These are phyloP conservation scores for Colletotrichum incanum DNA, from an alignment of 2,329 filamentous ascomycete genomes.

Conservation along the genomic window DNA sequence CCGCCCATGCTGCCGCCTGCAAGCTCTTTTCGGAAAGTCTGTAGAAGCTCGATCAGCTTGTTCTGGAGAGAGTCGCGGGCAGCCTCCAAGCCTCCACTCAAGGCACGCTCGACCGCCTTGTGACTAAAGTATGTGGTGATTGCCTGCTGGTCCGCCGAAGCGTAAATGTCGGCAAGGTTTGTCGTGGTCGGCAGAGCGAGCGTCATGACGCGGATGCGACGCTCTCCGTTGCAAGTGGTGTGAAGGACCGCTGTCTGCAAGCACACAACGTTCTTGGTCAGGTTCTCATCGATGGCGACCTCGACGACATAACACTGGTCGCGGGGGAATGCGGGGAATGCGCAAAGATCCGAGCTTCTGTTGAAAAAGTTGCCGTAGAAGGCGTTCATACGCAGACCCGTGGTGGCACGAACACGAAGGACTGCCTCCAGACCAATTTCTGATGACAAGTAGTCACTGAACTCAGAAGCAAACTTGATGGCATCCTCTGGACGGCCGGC, in stretches of 20 bases:
- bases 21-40: slow-evolving; percentile 97
- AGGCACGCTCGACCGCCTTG: slow-evolving; percentile 93
- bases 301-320: slow-evolving; percentile 99
- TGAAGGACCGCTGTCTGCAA: slow-evolving; percentile 96
- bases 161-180: slow-evolving; percentile 91
- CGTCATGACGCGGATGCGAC: slow-evolving; percentile 94
- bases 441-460: slow-evolving; percentile 95
- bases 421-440: slow-evolving; percentile 98
- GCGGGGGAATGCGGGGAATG: slow-evolving; percentile 96
- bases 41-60: slow-evolving; percentile 92
- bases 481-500: slow-evolving; percentile 94
- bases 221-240: slow-evolving; percentile 97
- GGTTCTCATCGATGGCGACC: slow-evolving; percentile 95
- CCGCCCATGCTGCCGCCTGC: slow-evolving; percentile 96
- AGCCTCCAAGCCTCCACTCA: slow-evolving; percentile 89
- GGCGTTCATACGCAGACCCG: slow-evolving; percentile 94
- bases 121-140: slow-evolving; percentile 96
- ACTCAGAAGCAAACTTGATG: slow-evolving; percentile 97
- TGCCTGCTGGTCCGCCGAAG: slow-evolving; percentile 93
- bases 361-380: slow-evolving; percentile 99
- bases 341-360: slow-evolving; percentile 95
- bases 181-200: slow-evolving; percentile 94
- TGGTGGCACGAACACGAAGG: slow-evolving; percentile 93
- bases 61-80: slow-evolving; percentile 91
- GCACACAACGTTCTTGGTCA: slow-evolving; percentile 93